These are phyloP conservation scores for Cladorrhinum sp. DNA, from an alignment of 2,329 filamentous ascomycete genomes.

Conservation along the genomic window DNA sequence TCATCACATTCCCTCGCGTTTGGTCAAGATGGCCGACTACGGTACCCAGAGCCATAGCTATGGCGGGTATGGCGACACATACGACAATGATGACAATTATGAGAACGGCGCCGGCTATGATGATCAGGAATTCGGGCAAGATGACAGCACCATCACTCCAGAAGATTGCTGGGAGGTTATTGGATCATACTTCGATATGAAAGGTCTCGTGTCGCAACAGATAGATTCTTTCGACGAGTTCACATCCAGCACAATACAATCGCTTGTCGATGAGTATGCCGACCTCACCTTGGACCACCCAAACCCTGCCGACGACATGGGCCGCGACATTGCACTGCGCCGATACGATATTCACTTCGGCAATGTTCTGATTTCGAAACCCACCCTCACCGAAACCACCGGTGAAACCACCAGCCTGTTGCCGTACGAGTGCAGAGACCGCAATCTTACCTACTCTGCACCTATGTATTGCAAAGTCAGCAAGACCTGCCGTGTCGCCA, in stretches of 20 bases:
- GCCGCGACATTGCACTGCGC: conserved; percentile 78
- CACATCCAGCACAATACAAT: conserved; percentile 88
- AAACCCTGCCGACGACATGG: conserved; percentile 70
- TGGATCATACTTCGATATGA: conserved; percentile 91
- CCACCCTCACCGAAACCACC: conserved; percentile 89
- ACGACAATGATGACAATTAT: conserved; percentile 54
- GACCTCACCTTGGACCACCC: conserved; percentile 92
- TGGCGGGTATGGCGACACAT: conserved; percentile 24
- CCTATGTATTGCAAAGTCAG: conserved; percentile 87
- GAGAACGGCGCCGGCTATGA: conserved; percentile 48
- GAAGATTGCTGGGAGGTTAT: conserved; percentile 99
- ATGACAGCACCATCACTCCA: conserved; percentile 71
- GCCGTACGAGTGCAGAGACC: conserved; percentile 91
- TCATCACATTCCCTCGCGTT: not conserved
- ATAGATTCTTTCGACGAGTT: conserved; percentile 99
- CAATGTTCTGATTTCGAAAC: conserved; percentile 81
- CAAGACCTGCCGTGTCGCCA: conserved; percentile 78
- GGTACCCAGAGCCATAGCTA: conserved; percentile 20
- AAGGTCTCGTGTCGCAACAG: conserved; percentile 95
- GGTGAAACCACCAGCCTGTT: conserved; percentile 81
- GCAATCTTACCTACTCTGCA: conserved; percentile 92
- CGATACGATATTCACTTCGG: conserved; percentile 96
- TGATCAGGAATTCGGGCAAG: conserved; percentile 68
- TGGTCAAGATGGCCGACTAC: conserved; percentile 25
- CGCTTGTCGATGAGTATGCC: conserved; percentile 89